Percentiles rank a stretch among this genome's conserved stretches.
phyloP scores from a whole-genome alignment of 2,329 filamentous ascomycete genomes.

The Samsoniella hepiali region DNA sequence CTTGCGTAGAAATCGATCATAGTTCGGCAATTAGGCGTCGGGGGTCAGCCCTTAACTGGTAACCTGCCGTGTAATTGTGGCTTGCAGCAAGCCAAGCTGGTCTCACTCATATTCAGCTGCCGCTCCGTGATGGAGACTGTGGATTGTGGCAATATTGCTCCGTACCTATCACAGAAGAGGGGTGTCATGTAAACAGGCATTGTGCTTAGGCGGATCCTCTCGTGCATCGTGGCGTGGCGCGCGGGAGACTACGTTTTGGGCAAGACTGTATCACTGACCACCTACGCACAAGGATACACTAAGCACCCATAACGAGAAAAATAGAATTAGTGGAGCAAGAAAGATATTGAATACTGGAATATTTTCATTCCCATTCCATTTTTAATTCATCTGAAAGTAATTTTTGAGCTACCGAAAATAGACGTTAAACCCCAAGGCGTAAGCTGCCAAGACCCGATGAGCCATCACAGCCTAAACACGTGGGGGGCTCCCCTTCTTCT shows the following conservation, averaged over 20 bases:
- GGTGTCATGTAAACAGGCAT: background rate
- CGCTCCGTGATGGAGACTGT: background rate
- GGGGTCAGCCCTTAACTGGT: background rate
- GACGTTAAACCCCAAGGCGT: conserved; percentile 13
- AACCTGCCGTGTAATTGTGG: conserved; percentile 9
- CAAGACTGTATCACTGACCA: background rate
- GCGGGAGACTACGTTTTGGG: background rate
- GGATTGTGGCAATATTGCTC: background rate
- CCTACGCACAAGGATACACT: background rate
- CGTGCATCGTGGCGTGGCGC: background rate
- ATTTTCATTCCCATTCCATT: conserved; percentile 13
- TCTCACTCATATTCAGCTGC: background rate
- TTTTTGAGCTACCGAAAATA: conserved; percentile 19
- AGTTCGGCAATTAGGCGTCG: background rate
- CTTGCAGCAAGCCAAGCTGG: background rate
- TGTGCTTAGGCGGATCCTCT: background rate
- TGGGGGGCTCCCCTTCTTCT: conserved; percentile 16
- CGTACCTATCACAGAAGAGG: background rate
- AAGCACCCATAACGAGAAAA: background rate
- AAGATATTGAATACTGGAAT: background rate
- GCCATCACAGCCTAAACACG: background rate
- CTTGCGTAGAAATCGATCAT: background rate
- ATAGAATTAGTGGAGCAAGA: background rate
- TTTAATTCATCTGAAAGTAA: conserved; percentile 15
- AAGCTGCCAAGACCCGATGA: background rate